Conservation (phyloP, 2,329 filamentous ascomycete species). For the Trichoderma koningiopsis region DNA sequence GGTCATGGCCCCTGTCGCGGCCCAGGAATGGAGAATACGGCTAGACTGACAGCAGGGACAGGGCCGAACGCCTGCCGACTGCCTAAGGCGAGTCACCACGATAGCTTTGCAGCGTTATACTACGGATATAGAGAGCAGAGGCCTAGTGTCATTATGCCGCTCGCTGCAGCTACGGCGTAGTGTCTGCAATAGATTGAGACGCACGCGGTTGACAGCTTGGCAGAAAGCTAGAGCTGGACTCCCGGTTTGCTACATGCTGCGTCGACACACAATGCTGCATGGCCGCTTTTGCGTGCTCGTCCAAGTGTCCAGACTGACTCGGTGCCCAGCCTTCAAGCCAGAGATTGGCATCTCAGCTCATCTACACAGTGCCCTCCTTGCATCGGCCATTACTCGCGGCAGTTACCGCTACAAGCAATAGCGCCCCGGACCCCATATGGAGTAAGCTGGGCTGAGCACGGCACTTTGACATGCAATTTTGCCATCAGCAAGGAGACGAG, state of each 20-base stretch:
- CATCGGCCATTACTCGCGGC: background rate
- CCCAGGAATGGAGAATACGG: background rate
- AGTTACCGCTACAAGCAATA: background rate
- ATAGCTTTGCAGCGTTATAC: background rate
- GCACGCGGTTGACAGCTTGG: background rate
- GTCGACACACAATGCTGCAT: background rate
- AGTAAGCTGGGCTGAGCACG: background rate
- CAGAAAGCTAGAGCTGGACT: background rate
- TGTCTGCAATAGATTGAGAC: background rate
- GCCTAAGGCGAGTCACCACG: background rate
- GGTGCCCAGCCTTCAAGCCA: background rate
- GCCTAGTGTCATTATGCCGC: background rate
- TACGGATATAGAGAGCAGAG: background rate
- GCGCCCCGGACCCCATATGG: slow-evolving; percentile 2
- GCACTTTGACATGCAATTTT: background rate
- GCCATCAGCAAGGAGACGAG: background rate
- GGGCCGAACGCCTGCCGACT: background rate
- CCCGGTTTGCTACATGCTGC: background rate
- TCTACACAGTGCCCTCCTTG: background rate
- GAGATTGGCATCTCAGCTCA: background rate
- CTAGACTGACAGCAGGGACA: background rate
- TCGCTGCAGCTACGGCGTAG: background rate
- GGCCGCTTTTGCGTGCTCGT: background rate
- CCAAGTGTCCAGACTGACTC: background rate
- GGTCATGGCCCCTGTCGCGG: background rate